Evolutionary conservation across 192 early-diverging fungal genomes (phyloP).

Genomic region (Podila epicladia): DNA sequence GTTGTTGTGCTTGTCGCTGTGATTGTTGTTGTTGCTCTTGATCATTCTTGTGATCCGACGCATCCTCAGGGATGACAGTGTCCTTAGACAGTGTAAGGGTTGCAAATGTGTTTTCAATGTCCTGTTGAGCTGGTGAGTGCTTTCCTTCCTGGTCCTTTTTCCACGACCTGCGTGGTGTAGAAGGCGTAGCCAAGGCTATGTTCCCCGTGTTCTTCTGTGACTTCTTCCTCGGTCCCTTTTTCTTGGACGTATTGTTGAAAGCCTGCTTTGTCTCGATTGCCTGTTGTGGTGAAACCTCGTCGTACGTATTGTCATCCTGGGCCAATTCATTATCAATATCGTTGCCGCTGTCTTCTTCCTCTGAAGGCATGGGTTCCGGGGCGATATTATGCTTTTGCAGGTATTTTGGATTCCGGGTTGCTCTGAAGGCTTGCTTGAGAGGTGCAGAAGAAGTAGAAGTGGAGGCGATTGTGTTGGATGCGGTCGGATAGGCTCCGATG

Average conservation of each 20-base stretch:
- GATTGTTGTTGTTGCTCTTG: neutral
- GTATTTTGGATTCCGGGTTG: slow-evolving; percentile 23
- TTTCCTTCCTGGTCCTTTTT: slow-evolving; percentile 5
- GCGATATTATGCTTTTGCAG: slow-evolving; percentile 16
- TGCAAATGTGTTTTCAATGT: neutral
- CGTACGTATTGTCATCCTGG: slow-evolving; percentile 2
- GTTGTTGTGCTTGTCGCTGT: neutral
- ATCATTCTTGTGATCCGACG: neutral
- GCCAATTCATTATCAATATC: neutral
- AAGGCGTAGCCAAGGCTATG: neutral
- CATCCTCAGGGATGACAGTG: neutral
- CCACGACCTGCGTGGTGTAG: slow-evolving; percentile 11
- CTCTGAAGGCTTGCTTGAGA: slow-evolving; percentile 17
- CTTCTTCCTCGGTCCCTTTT: neutral
- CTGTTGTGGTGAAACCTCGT: neutral
- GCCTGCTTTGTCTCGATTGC: no score
- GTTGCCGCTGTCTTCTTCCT: neutral
- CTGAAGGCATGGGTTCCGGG: neutral
- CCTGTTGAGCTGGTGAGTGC: neutral
- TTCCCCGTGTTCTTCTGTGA: neutral
- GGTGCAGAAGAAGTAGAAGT: neutral
- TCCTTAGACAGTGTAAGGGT: neutral
- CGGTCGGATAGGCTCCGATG: slow-evolving; percentile 6
- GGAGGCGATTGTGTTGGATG: slow-evolving; percentile 24
- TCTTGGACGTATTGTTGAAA: neutral